These are phyloP conservation scores for Hordeum vulgare DNA, from an alignment of 176 grass and related monocot species.

Conservation along the genomic window DNA sequence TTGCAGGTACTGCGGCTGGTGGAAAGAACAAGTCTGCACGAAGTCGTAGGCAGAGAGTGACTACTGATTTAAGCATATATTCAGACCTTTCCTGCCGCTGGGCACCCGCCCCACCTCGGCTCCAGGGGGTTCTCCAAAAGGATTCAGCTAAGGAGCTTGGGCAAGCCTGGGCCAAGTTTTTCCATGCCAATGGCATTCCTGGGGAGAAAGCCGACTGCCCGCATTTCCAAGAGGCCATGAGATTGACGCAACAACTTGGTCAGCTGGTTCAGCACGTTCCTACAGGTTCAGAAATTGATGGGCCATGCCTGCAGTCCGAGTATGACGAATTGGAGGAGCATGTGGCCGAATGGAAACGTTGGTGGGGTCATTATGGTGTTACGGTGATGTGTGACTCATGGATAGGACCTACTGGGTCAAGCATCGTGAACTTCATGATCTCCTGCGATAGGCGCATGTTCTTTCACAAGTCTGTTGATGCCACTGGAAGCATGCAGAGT, in stretches of 20 bases:
- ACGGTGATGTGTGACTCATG: background rate
- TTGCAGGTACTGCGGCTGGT: background rate
- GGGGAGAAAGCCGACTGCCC: background rate
- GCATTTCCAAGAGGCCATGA: background rate
- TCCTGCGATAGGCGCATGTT: background rate
- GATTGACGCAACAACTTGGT: background rate
- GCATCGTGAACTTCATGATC: background rate
- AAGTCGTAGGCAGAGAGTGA: background rate
- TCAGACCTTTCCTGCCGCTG: background rate
- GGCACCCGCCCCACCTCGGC: background rate
- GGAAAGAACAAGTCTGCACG: background rate
- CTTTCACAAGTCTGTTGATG: constrained; percentile 7
- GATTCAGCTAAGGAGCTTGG: background rate
- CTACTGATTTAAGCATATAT: background rate
- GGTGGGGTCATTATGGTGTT: background rate
- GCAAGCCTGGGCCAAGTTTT: background rate
- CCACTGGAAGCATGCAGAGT: background rate
- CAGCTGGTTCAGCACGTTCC: background rate
- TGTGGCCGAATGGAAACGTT: background rate
- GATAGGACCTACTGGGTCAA: background rate
- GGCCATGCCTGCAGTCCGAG: background rate
- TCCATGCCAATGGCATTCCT: background rate
- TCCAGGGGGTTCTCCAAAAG: background rate
- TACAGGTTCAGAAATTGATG: background rate
- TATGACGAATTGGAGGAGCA: background rate